A percentile compares a stretch with the other conserved stretches of the same genome.
These are phyloP conservation scores for Aspergillus eucalypticola DNA, from an alignment of 2,329 filamentous ascomycete species.

Conservation along the genomic window DNA sequence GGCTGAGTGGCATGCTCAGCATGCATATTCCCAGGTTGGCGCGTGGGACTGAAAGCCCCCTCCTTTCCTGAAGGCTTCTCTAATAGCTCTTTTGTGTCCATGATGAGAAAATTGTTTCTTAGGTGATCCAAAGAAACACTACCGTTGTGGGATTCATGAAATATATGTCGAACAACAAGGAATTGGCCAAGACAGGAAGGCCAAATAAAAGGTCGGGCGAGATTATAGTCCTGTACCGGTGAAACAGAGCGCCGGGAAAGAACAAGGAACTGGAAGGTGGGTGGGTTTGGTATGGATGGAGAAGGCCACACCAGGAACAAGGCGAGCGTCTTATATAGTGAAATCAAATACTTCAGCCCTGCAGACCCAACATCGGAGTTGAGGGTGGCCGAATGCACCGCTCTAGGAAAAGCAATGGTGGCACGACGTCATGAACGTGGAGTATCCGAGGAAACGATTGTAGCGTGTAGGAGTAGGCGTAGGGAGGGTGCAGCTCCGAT, in stretches of 20 bases:
- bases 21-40: constrained; percentile 12
- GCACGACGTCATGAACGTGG: constrained; percentile 3
- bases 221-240: background rate
- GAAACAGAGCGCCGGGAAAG: background rate
- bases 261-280: background rate
- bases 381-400: background rate
- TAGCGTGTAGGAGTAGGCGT: background rate
- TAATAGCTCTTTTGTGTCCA: background rate
- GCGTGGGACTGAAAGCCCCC: constrained; percentile 5
- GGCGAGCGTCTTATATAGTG: background rate
- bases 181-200: background rate
- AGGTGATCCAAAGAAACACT: background rate
- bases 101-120: background rate
- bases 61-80: background rate
- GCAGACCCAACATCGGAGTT: background rate
- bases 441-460: background rate
- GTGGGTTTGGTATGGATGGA: background rate
- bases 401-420: background rate
- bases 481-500: background rate
- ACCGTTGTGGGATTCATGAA: background rate
- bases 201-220: too few relatives aligned
- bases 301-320: background rate
- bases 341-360: background rate
- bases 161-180: background rate
- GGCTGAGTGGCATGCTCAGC: constrained; percentile 21